A percentile compares a stretch with the other conserved stretches of the same genome.
These are phyloP conservation scores for Inga leiocalycina DNA, from an alignment of 306 rosid genomes.

Conservation along the genomic window DNA sequence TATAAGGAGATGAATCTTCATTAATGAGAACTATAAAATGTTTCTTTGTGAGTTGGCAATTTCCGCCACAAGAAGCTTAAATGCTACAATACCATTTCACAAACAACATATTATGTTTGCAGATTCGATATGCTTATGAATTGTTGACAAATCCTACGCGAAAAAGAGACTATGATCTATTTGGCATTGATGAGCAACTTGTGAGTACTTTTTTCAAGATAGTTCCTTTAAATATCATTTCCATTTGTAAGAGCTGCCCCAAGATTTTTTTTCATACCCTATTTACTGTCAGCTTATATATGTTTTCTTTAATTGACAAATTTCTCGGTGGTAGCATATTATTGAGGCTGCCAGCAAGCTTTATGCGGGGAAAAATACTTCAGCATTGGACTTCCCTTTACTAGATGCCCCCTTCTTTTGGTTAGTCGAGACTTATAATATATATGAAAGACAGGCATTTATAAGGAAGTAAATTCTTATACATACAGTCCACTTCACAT, in stretches of 20 bases:
- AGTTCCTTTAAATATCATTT: background rate
- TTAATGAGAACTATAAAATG: constrained; percentile 9
- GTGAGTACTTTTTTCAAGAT: constrained; percentile 56
- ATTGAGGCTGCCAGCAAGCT: constrained; percentile 62
- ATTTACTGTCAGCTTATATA: constrained; percentile 10
- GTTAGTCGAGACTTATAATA: constrained; percentile 52
- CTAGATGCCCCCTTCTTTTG: constrained; percentile 53
- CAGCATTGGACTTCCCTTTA: constrained; percentile 63
- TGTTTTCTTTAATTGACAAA: constrained; percentile 26
- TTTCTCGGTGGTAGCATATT: constrained; percentile 56
- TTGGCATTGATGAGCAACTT: constrained; percentile 75
- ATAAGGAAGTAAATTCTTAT: constrained; percentile 3
- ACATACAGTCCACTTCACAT: constrained; percentile 23
- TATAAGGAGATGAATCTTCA: constrained; percentile 1
- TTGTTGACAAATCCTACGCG: constrained; percentile 73
- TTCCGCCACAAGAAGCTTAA: constrained; percentile 3
- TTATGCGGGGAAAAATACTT: constrained; percentile 58
- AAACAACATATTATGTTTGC: constrained; percentile 27
- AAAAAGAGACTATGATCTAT: constrained; percentile 86
- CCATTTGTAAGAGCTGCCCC: constrained; percentile 15
- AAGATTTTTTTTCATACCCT: background rate
- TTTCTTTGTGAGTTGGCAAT: constrained; percentile 12
- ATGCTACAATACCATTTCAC: constrained; percentile 13
- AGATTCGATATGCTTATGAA: constrained; percentile 92
- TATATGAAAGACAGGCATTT: background rate